Base-by-base conservation (phyloP, 1,284 basidiomycete species). In the Ganoderma leucocontextum region DNA sequence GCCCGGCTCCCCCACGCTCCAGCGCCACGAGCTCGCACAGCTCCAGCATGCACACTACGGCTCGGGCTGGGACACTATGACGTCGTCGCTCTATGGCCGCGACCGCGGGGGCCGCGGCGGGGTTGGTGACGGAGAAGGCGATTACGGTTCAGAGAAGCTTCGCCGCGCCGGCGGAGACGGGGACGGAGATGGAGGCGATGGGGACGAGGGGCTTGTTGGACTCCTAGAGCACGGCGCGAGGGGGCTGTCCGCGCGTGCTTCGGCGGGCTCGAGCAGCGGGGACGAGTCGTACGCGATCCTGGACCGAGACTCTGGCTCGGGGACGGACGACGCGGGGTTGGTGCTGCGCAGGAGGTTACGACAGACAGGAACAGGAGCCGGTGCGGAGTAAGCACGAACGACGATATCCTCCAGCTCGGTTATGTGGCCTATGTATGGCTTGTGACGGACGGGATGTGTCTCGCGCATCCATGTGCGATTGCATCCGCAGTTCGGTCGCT, bases 1-100 rank as follows among this genome's bases (percentile, higher is more conserved):
- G 72, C 88, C 91, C 8, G 82, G 88, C 33, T 92, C 91, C 47
- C 91, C 91, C 12, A 84, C 83, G n/a, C 75, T 85, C 57, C 75
- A 84, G 78, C 77, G 80, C 1, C 75, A 74, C 66, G 74, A 74
- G 62, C 71, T 77, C 66, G 47, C 67, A 22, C 58, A 66, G 53
- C 74, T 74, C 66, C 57, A 63, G 60, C 71, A 74, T 65, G 63
- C 68, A 65, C 74, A 73, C 70, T 69, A 73, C 66, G 42, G 62
- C 66, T 62, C 66, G 41, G 38, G 65, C 62, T 49, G 47, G 47
- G 47, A 49, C 47, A 9, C 22, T 22, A 22, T 49, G 47, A 49
- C 47, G 47, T 49, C 39, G 33, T 60, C 55, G 41, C 35, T 59
- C 57, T 22, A 58, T 33, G 35, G 35, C 62, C 60, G 58, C 70